Percentiles rank a stretch among this genome's conserved stretches.
Evolutionary conservation across 257 asterid species (phyloP).

Genomic region (Cinchona pubescens): DNA sequence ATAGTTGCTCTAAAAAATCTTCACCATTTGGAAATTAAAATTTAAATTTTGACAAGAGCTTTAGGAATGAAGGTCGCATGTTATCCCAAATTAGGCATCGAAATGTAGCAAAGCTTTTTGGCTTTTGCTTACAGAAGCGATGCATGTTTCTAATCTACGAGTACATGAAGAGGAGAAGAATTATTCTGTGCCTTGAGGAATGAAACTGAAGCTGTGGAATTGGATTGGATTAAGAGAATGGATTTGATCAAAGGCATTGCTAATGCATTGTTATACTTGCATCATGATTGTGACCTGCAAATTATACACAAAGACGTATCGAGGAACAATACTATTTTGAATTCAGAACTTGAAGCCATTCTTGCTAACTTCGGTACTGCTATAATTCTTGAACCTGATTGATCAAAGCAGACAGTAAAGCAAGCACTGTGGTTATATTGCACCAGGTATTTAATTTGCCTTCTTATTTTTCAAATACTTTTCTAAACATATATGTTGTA

Average conservation of each 20-base stretch:
- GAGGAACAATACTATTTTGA: conserved; percentile 2
- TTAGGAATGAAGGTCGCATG: conserved; percentile 3
- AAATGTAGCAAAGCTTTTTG: not conserved
- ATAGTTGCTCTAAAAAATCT: conserved; percentile 4
- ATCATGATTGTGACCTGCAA: conserved; percentile 1
- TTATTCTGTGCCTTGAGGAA: not conserved
- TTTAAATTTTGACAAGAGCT: not conserved
- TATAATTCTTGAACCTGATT: not conserved
- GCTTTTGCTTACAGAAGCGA: not conserved
- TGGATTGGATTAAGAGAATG: conserved; percentile 11
- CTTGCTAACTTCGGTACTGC: conserved; percentile 10
- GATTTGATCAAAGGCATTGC: conserved; percentile 9
- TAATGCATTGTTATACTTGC: conserved; percentile 3
- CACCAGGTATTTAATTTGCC: conserved; percentile 1
- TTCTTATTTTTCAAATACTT: not conserved
- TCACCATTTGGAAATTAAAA: not conserved
- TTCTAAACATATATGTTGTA: not conserved
- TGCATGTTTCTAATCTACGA: conserved; percentile 8
- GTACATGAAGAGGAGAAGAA: conserved; percentile 13
- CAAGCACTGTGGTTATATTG: conserved; percentile 11
- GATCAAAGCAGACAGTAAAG: conserved; percentile 9
- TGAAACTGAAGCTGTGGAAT: conserved; percentile 2
- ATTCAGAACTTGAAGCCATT: not conserved
- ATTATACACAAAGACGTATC: conserved; percentile 12
- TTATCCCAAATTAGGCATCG: conserved; percentile 2